phyloP scores from a whole-genome alignment of 2,329 filamentous ascomycete genomes.

The Calcarisporium arbuscula region DNA sequence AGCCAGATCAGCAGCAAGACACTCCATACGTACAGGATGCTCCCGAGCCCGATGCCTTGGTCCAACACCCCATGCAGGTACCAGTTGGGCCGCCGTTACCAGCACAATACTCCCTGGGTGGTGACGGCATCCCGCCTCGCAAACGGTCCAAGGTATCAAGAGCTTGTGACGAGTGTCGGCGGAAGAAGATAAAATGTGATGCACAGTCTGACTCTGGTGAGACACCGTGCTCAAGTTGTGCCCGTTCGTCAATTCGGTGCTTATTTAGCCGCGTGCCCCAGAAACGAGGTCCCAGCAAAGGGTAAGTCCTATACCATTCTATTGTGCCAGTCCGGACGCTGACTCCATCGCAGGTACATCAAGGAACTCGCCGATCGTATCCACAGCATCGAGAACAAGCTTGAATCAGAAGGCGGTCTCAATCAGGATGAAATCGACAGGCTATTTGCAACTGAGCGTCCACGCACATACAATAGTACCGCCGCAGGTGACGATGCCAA shows the following conservation, averaged over 20 bases:
- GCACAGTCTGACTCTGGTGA: slow-evolving; percentile 67
- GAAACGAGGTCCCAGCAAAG: slow-evolving; percentile 85
- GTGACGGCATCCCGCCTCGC: slow-evolving; percentile 58
- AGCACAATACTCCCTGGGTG: slow-evolving; percentile 36
- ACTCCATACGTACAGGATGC: slow-evolving; percentile 31
- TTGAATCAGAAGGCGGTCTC: slow-evolving; percentile 45
- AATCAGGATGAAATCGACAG: slow-evolving; percentile 42
- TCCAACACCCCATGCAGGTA: slow-evolving; percentile 28
- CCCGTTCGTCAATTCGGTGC: slow-evolving; percentile 67
- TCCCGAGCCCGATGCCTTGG: slow-evolving; percentile 28
- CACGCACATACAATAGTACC: slow-evolving; percentile 20
- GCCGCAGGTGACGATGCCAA: slow-evolving; percentile 19
- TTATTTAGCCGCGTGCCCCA: slow-evolving; percentile 83
- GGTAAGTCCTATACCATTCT: slow-evolving; percentile 36
- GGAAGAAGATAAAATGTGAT: slow-evolving; percentile 89
- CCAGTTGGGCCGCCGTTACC: slow-evolving; percentile 29
- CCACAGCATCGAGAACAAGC: slow-evolving; percentile 73
- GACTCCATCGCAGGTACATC: slow-evolving; percentile 59
- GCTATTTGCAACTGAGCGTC: slow-evolving; percentile 27
- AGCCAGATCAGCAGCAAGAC: slow-evolving; percentile 29
- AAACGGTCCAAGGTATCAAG: slow-evolving; percentile 83
- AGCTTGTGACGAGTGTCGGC: slow-evolving; percentile 81
- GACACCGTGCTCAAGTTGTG: slow-evolving; percentile 75
- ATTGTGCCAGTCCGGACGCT: slow-evolving; percentile 8
- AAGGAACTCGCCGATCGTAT: slow-evolving; percentile 85